Evolutionary conservation across 768 basidiomycete genomes (phyloP).

Genomic region (Myochromella boudieri): DNA sequence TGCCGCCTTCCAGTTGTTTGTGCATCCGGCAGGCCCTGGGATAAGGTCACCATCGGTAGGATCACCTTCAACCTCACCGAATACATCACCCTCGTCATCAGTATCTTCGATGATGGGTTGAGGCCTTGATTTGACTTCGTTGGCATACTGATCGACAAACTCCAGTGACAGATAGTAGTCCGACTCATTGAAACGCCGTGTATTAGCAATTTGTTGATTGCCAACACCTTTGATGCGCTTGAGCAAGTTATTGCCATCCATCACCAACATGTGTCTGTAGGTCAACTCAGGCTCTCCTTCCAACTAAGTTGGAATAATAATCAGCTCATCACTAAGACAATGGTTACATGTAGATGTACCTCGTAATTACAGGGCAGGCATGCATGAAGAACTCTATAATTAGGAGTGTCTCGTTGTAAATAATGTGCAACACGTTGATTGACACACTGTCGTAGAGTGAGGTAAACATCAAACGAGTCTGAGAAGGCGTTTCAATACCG

Average conservation of each 20-base stretch:
- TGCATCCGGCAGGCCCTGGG: slow-evolving; percentile 11
- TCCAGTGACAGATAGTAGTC: slow-evolving; percentile 23
- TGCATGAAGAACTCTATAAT: slow-evolving; percentile 32
- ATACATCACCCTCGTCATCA: background rate
- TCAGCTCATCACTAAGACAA: background rate
- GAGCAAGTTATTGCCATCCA: slow-evolving; percentile 27
- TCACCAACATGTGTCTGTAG: slow-evolving; percentile 22
- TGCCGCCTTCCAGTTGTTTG: slow-evolving; percentile 30
- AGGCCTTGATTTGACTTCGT: slow-evolving; percentile 23
- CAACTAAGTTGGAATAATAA: slow-evolving; percentile 17
- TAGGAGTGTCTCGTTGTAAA: slow-evolving; percentile 24
- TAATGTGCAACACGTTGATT: slow-evolving; percentile 16
- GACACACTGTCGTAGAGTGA: slow-evolving; percentile 23
- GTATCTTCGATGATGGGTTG: background rate
- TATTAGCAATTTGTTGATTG: slow-evolving; percentile 17
- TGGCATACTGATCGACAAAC: slow-evolving; percentile 27
- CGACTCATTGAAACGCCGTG: slow-evolving; percentile 14
- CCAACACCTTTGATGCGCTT: slow-evolving; percentile 24
- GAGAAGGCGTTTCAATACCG: slow-evolving; percentile 22
- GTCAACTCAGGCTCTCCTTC: slow-evolving; percentile 27
- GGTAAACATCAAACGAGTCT: slow-evolving; percentile 34
- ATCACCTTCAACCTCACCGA: slow-evolving; percentile 9
- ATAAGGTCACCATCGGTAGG: background rate
- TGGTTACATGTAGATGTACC: slow-evolving; percentile 15
- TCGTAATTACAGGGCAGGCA: slow-evolving; percentile 36